Base-by-base conservation (phyloP, 306 rosid genomes). In the Cicer judaicum region DNA sequence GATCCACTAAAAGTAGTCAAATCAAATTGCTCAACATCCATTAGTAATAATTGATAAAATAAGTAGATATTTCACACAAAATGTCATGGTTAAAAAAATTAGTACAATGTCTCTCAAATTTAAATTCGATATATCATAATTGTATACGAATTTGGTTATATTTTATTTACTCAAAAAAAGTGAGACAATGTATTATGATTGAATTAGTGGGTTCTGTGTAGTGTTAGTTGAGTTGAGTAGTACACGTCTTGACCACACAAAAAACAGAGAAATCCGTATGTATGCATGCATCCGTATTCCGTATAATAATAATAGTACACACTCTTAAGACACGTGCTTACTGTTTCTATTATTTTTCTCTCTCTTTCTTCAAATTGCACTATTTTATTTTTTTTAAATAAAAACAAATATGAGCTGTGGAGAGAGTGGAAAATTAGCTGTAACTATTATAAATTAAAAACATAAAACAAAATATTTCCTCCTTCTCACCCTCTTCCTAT, bases 401-500 rank as follows among this genome's bases (percentile, higher is more conserved):
- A 16, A 36, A 16, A 50, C 47, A 50, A 8, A 40, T 40, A 75
- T 75, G 86, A 82, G 94, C 88, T 85, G 91, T 80, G 80, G 71
- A 79, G 82, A 85, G 80, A 89, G 72, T 62, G 81, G 82, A 80
- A 74, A 40, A 83, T 64, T 56, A 85, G 91, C 91, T 88, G 89
- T 72, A 75, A 76, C 24, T 78, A 78, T 70, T 18, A 18, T 0
- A 18, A 18, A 78, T 70, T 70, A 79, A 49, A 15, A 10, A 24
- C 6, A 2, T 63, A 70, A 79, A 49, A 15, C 2, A 24, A 29
- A 7, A 67, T 52, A 5, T 64, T 11, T 43, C 5, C 48, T 55
- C 69, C 62, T 72, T 21, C 44, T 64, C 62, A 18, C 78, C 8
- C 54, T 61, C 46, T 70, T 38, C 15, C 64, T 70, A 8, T 64